phyloP scores from a whole-genome alignment of 331 rosid species.

The Acacia pycnantha region DNA sequence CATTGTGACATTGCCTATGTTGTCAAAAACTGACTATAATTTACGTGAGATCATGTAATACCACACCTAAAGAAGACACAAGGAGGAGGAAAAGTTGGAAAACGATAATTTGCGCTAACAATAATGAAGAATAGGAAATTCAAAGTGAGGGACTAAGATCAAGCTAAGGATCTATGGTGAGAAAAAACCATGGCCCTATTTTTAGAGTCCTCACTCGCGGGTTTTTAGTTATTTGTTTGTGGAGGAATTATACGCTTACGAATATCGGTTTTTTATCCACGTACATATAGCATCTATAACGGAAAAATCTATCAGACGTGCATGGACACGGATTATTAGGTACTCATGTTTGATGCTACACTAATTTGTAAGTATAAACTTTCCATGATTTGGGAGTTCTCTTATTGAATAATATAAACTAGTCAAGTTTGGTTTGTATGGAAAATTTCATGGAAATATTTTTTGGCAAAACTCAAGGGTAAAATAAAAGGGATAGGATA shows the following conservation, averaged over 20 bases:
- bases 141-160: neutral
- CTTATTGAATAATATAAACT: neutral
- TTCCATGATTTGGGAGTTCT: neutral
- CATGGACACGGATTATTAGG: neutral
- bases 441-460: too few species aligned
- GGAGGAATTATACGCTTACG: neutral
- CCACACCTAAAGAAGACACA: neutral
- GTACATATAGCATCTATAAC: neutral
- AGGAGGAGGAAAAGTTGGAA: constrained; percentile 2
- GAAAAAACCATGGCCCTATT: constrained; percentile 39
- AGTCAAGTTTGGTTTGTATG: neutral
- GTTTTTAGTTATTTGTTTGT: constrained; percentile 19
- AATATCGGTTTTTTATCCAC: neutral
- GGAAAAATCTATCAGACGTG: neutral
- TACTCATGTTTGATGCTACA: neutral
- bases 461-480: neutral
- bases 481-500: too few species aligned
- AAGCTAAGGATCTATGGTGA: constrained; percentile 26
- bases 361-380: neutral
- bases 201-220: constrained; percentile 19
- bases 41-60: neutral
- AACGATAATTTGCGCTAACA: neutral
- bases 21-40: neutral
- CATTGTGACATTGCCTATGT: neutral
- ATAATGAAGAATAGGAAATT: constrained; percentile 10